Conservation (phyloP, 2,329 filamentous ascomycete genomes). For the Fusarium graminum region DNA sequence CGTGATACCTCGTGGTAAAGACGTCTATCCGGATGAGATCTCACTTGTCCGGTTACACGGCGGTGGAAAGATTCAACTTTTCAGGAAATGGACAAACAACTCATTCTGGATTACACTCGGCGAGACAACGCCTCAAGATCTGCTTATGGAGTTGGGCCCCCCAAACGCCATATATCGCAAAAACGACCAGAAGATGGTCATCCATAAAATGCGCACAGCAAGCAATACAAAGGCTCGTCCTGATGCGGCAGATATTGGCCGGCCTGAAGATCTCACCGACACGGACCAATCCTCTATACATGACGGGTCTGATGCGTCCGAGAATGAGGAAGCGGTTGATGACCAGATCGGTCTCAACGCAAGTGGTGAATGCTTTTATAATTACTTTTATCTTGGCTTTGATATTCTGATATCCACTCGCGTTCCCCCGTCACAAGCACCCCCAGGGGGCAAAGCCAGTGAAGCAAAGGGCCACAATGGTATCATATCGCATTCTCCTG, state of each 20-base stretch:
- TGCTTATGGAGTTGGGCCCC: slow-evolving; percentile 90
- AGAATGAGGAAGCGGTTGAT: slow-evolving; percentile 68
- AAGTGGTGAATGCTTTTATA: slow-evolving; percentile 88
- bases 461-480: slow-evolving; percentile 46
- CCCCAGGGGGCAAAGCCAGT: slow-evolving; percentile 56
- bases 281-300: slow-evolving; percentile 82
- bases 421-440: slow-evolving; percentile 71
- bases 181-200: slow-evolving; percentile 88
- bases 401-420: slow-evolving; percentile 91
- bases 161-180: slow-evolving; percentile 95
- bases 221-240: slow-evolving; percentile 65
- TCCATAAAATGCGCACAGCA: slow-evolving; percentile 75
- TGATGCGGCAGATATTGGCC: slow-evolving; percentile 58
- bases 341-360: slow-evolving; percentile 67
- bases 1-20: slow-evolving; percentile 77
- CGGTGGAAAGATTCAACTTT: slow-evolving; percentile 81
- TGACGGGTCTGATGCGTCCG: slow-evolving; percentile 76
- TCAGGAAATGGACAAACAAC: slow-evolving; percentile 76
- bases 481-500: slow-evolving; percentile 61
- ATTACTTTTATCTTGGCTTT: slow-evolving; percentile 96
- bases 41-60: slow-evolving; percentile 83
- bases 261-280: slow-evolving; percentile 72
- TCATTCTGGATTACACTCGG: slow-evolving; percentile 81
- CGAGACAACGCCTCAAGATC: slow-evolving; percentile 90
- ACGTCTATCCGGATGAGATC: slow-evolving; percentile 88